Conservation (phyloP, 1,284 basidiomycete species). For the Amylostereum chailletii region DNA sequence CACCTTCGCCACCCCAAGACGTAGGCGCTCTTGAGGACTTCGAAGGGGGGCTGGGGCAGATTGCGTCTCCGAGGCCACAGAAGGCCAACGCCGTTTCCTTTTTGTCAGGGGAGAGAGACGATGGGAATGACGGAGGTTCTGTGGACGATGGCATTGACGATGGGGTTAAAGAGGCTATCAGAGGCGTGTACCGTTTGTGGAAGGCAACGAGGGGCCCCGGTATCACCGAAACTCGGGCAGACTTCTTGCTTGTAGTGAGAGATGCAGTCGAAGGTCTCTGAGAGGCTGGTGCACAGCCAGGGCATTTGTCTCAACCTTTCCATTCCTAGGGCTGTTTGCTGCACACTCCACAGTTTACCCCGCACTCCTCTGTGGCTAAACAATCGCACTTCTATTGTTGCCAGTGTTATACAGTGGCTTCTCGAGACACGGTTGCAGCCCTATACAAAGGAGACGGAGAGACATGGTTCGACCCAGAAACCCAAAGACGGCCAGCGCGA, state of each 20-base stretch:
- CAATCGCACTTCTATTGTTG: no score
- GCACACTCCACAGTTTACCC: no score
- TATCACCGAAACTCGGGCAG: constrained; percentile 11
- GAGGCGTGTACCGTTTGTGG: constrained; percentile 46
- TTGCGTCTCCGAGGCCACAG: not conserved
- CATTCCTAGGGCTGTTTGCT: no score
- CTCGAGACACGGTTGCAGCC: no score
- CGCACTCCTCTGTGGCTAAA: no score
- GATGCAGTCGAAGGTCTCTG: constrained; percentile 13
- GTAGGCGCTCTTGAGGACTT: not conserved
- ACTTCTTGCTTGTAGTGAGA: constrained; percentile 20
- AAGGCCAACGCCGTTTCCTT: not conserved
- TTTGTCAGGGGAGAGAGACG: not conserved
- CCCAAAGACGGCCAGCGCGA: no score
- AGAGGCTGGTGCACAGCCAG: no score
- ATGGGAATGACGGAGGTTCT: not conserved
- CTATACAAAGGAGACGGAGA: no score
- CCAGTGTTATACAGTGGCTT: no score
- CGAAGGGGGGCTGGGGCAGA: not conserved
- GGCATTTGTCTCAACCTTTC: no score
- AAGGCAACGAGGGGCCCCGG: constrained; percentile 18
- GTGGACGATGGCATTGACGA: constrained; percentile 14
- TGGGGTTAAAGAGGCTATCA: constrained; percentile 30
- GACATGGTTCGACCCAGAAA: no score
- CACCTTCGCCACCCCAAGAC: constrained; percentile 11